Conservation (phyloP, 2,329 filamentous ascomycete genomes). For the Metarhizium album region DNA sequence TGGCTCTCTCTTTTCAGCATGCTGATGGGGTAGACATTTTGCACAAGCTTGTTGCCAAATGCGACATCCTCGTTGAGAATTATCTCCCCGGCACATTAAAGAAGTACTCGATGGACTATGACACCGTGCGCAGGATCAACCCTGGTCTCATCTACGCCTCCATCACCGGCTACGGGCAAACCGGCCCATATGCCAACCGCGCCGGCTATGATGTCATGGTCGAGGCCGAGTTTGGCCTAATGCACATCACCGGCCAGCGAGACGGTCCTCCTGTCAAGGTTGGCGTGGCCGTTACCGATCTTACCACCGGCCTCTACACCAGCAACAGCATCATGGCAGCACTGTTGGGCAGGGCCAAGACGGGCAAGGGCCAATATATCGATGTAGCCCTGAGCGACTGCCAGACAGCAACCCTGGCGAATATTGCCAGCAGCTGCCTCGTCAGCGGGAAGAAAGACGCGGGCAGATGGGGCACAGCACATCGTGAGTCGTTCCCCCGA, state of each 20-base stretch:
- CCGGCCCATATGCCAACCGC: conserved; percentile 74
- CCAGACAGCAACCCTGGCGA: conserved; percentile 88
- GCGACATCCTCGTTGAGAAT: conserved; percentile 92
- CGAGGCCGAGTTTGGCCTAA: conserved; percentile 92
- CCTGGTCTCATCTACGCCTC: conserved; percentile 85
- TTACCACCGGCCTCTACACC: conserved; percentile 91
- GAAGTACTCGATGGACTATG: conserved; percentile 88
- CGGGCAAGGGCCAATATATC: conserved; percentile 79
- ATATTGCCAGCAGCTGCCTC: conserved; percentile 85
- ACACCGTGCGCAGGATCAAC: conserved; percentile 69
- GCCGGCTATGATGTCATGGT: conserved; percentile 99
- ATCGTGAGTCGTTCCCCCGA: conserved; percentile 49
- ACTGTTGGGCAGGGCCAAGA: conserved; percentile 62
- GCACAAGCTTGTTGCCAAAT: conserved; percentile 71
- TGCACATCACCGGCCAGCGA: conserved; percentile 91
- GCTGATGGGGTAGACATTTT: conserved; percentile 74
- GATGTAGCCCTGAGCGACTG: conserved; percentile 88
- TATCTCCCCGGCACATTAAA: conserved; percentile 83
- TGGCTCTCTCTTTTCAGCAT: conserved; percentile 85
- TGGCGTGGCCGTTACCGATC: conserved; percentile 89
- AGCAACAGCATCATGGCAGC: conserved; percentile 94
- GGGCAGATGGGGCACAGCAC: conserved; percentile 91
- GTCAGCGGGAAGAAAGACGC: conserved; percentile 80
- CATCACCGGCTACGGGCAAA: conserved; percentile 95
- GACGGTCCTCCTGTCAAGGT: conserved; percentile 93